These are phyloP conservation scores for Neobulgaria alba DNA, from an alignment of 2,329 filamentous ascomycete genomes.

Conservation along the genomic window DNA sequence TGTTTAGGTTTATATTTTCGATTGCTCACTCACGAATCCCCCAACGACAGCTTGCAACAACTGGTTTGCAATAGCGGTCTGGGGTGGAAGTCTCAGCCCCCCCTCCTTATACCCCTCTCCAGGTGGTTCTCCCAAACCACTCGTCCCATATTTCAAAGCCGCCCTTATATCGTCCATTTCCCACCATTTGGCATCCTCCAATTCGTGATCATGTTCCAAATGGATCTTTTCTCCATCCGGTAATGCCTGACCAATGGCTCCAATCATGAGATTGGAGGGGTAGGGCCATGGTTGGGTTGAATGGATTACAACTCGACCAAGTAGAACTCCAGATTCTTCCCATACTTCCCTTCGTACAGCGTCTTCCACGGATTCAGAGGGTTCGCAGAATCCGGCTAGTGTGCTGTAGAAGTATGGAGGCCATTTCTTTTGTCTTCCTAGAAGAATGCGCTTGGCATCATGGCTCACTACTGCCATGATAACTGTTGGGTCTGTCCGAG, in stretches of 20 bases:
- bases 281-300: constrained; percentile 85
- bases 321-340: constrained; percentile 72
- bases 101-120: constrained; percentile 66
- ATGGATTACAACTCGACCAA: constrained; percentile 73
- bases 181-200: constrained; percentile 88
- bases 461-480: constrained; percentile 87
- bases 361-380: constrained; percentile 77
- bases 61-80: constrained; percentile 87
- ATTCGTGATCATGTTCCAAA: constrained; percentile 80
- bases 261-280: constrained; percentile 78
- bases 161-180: constrained; percentile 69
- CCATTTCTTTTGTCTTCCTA: constrained; percentile 79
- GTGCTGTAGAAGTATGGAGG: constrained; percentile 83
- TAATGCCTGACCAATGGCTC: constrained; percentile 76
- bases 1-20: constrained; percentile 26
- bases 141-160: constrained; percentile 60
- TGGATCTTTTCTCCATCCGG: constrained; percentile 73
- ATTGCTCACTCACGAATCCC: constrained; percentile 49
- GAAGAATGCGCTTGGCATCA: constrained; percentile 58
- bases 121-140: constrained; percentile 55
- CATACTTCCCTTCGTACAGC: constrained; percentile 76
- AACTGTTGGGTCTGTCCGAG: constrained; percentile 76
- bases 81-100: constrained; percentile 68
- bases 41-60: constrained; percentile 71
- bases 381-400: constrained; percentile 79